Conservation (phyloP, 1,284 basidiomycete species). For the Trametes pubescens region DNA sequence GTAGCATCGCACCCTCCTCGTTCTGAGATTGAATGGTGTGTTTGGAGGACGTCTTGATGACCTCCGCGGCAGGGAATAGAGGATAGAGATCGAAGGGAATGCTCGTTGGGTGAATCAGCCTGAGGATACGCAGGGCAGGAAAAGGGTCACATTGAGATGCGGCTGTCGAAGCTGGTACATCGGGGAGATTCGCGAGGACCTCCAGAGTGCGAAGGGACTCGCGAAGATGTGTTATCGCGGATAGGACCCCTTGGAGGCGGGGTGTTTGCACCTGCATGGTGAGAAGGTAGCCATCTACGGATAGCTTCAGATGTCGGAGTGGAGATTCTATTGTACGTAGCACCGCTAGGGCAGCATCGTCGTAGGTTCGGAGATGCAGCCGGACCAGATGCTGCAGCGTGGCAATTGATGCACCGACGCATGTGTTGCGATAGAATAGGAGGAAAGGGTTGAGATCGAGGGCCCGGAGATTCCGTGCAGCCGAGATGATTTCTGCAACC, state of each 20-base stretch:
- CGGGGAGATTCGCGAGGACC: not conserved
- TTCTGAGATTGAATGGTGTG: not conserved
- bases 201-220: not conserved
- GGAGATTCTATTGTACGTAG: not conserved
- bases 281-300: not conserved
- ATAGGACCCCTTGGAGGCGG: not conserved
- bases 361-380: not conserved
- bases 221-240: not conserved
- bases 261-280: not conserved
- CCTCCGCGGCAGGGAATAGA: not conserved
- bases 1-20: not conserved
- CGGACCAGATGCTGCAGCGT: not conserved
- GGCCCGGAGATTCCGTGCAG: not conserved
- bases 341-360: not conserved
- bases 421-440: not conserved
- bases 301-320: not conserved
- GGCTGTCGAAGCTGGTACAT: not conserved
- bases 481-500: not conserved
- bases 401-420: not conserved
- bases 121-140: not conserved
- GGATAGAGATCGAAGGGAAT: not conserved
- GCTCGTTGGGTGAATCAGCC: not conserved
- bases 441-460: not conserved
- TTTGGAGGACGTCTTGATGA: not conserved
- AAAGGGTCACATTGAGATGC: not conserved